Conservation (phyloP, 225 moss, liverwort and hornwort genomes). For the Pleurozium schreberi region DNA sequence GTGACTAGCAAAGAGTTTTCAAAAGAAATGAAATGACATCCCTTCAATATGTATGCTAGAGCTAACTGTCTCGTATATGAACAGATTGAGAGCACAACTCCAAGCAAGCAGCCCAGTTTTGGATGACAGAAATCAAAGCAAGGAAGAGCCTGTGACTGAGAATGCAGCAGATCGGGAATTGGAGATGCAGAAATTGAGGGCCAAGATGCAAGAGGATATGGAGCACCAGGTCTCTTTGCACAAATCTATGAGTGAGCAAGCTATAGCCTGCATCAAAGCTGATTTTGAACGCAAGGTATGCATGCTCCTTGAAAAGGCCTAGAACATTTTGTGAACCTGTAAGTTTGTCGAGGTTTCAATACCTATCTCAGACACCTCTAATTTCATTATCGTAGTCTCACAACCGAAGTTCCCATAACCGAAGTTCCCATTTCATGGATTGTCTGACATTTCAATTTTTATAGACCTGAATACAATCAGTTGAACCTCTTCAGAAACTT, state of each 20-base stretch:
- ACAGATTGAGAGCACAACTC: conserved; percentile 79
- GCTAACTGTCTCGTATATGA: not conserved
- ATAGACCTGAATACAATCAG: not conserved
- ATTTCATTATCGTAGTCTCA: not conserved
- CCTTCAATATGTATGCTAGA: not conserved
- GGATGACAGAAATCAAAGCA: conserved; percentile 20
- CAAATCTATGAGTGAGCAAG: conserved; percentile 92
- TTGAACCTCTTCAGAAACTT: not conserved
- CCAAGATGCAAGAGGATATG: conserved; percentile 89
- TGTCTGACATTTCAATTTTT: not conserved
- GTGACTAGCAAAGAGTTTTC: not conserved
- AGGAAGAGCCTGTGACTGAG: conserved; percentile 12
- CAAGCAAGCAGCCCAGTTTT: conserved; percentile 41
- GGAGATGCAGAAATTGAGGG: conserved; percentile 73
- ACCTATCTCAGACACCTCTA: not conserved
- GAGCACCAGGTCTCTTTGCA: conserved; percentile 80
- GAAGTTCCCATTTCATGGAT: not conserved
- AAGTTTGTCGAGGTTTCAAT: not conserved
- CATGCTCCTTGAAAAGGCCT: not conserved
- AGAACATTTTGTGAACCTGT: not conserved
- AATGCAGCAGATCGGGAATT: conserved; percentile 35
- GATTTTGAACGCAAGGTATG: conserved; percentile 84
- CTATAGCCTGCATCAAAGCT: conserved; percentile 96
- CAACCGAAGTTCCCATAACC: not conserved
- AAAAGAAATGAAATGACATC: not conserved